Evolutionary conservation across 2,329 filamentous ascomycete species (phyloP).

Genomic region (Keithomyces neogunnii): DNA sequence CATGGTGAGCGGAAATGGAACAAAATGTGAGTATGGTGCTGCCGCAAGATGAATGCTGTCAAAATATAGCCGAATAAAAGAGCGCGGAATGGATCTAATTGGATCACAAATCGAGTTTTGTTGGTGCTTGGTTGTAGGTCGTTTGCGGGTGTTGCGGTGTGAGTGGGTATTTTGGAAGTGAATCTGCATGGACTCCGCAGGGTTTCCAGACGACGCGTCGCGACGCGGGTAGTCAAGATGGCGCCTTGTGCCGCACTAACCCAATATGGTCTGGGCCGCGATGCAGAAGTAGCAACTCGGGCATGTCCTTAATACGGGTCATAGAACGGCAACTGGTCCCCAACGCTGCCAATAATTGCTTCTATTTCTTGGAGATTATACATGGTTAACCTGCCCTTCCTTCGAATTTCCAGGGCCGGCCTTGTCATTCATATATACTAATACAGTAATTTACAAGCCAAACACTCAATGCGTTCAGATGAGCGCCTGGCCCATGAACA

Average conservation of each 20-base stretch:
- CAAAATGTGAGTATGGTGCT: not conserved
- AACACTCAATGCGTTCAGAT: constrained; percentile 39
- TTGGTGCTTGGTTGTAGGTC: not conserved
- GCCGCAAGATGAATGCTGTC: not conserved
- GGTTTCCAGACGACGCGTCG: constrained; percentile 17
- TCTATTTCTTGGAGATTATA: not conserved
- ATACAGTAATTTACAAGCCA: constrained; percentile 2
- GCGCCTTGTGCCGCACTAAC: not conserved
- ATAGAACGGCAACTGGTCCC: not conserved
- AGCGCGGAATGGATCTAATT: not conserved
- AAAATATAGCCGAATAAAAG: not conserved
- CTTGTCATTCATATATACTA: not conserved
- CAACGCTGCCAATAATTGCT: not conserved
- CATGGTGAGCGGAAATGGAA: constrained; percentile 4
- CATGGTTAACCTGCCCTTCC: not conserved
- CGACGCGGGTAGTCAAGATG: constrained; percentile 12
- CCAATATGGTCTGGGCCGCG: not conserved
- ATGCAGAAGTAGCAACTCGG: not conserved
- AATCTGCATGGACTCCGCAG: constrained; percentile 11
- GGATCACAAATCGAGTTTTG: not conserved
- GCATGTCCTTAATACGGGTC: not conserved
- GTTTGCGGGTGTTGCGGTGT: not conserved
- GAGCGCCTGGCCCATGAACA: constrained; percentile 73
- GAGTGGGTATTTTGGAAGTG: constrained; percentile 9
- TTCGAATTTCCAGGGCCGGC: not conserved